Base-by-base conservation (phyloP, 257 asterid species). In the Rubia yunnanensis region DNA sequence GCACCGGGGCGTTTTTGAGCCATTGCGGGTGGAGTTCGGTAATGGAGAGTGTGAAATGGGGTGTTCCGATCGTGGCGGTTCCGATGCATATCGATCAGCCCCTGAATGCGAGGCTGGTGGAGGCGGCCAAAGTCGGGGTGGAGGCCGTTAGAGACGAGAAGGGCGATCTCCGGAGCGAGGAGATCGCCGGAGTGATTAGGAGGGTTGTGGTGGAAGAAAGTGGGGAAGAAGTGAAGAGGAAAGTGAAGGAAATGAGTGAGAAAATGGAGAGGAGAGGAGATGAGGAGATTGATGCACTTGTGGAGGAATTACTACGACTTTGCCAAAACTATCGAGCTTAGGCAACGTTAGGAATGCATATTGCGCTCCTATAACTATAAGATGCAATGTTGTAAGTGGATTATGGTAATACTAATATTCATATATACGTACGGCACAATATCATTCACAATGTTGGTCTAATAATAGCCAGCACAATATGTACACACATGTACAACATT, bases 1-100 rank as follows among this genome's bases (percentile, higher is more conserved):
- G 75, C 63, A 32, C 58, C 0, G 77, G 75, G 8, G 77, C 74
- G 0, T 76, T 76, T 10, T 27, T 76, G 28, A 72, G 77, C 22
- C 77, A 76, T 1, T 68, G 81, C 28, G 81, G 77, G 48, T 76
- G 81, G 81, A 53, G 65, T 41, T 68, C 77, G 0, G 34, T 72
- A 1, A 52, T 53, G 77, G 77, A 76, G 60, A 57, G 75, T 2
- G 38, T 72, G 59, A 64, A 59, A 57, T 30, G 70, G 31, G 77
- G 81, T 1, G 66, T 76, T 38, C 81, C 77, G 10, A 72, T 76
- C 0, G 56, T 76, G 26, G 77, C 70, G 0, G 46, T 59, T 71
- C 81, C 81, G 13, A 72, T 68, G 77, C 74, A 63, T 18, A 30
- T 68, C 7, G 81, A 76, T 23, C 81, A 76, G 35, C 77, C 77